These are phyloP conservation scores for Fusarium subglutinans DNA, from an alignment of 2,329 filamentous ascomycete species.

Conservation along the genomic window DNA sequence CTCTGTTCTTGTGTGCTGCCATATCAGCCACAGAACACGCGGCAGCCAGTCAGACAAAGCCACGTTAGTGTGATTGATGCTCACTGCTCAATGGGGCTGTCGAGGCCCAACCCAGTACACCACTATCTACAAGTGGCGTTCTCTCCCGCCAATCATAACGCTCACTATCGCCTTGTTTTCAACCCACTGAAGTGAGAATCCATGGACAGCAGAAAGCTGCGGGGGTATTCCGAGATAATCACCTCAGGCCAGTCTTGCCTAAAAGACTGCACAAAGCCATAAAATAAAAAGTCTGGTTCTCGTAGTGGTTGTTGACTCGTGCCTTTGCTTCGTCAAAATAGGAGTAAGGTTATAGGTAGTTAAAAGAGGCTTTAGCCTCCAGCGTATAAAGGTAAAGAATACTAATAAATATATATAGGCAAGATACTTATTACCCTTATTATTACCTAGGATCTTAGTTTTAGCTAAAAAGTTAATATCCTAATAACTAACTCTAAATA, in stretches of 20 bases:
- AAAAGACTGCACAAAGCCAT: not conserved
- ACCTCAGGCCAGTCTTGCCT: not conserved
- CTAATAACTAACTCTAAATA: too few relatives aligned
- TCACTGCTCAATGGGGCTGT: not conserved
- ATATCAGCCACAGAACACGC: not conserved
- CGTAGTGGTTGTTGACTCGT: too few relatives aligned
- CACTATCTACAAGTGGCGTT: not conserved
- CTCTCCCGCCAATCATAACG: not conserved
- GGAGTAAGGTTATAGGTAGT: too few relatives aligned
- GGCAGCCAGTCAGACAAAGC: not conserved
- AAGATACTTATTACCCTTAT: too few relatives aligned
- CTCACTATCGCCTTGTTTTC: not conserved
- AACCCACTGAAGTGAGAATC: not conserved
- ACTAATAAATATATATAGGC: too few relatives aligned
- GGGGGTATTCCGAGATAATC: fast-evolving
- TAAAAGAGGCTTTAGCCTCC: too few relatives aligned
- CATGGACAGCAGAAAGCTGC: fast-evolving
- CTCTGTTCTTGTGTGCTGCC: too few relatives aligned
- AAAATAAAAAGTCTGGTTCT: too few relatives aligned
- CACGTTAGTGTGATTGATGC: not conserved
- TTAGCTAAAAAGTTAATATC: too few relatives aligned
- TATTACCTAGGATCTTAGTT: too few relatives aligned
- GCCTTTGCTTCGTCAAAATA: not conserved
- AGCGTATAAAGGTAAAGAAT: too few relatives aligned
- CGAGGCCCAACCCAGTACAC: not conserved